Percentiles rank a stretch among this genome's conserved stretches.
phyloP scores from a whole-genome alignment of 768 basidiomycete genomes.

The Mycena filopes region DNA sequence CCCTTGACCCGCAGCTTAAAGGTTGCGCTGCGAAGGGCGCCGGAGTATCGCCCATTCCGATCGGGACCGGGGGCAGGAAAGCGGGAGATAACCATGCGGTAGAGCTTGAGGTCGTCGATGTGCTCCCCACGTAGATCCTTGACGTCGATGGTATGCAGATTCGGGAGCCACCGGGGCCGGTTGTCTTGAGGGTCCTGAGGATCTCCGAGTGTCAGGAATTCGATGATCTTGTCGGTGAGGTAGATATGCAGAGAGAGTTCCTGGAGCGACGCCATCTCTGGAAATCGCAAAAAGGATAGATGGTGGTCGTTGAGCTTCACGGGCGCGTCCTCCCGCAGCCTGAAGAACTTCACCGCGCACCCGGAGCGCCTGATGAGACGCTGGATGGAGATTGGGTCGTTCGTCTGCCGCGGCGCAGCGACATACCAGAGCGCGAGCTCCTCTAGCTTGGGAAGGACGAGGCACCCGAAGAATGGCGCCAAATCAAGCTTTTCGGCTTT shows the following conservation, averaged over 20 bases:
- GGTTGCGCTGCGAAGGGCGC: constrained; percentile 12
- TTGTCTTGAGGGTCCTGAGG: neutral
- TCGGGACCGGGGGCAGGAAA: constrained; percentile 8
- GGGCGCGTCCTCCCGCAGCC: constrained; percentile 13
- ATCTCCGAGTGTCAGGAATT: constrained; percentile 26
- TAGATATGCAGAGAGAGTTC: constrained; percentile 30
- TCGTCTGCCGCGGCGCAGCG: constrained; percentile 9
- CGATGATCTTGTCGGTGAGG: constrained; percentile 17
- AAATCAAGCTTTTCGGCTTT: constrained; percentile 21
- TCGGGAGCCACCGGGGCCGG: constrained; percentile 17
- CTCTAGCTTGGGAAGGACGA: constrained; percentile 22
- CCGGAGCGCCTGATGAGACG: constrained; percentile 15
- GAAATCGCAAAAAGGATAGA: constrained; percentile 15
- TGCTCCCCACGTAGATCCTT: constrained; percentile 18
- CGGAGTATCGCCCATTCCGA: constrained; percentile 1
- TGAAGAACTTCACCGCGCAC: constrained; percentile 24
- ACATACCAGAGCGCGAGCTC: constrained; percentile 23
- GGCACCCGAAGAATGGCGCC: constrained; percentile 11
- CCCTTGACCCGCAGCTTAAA: constrained; percentile 28
- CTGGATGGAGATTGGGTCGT: constrained; percentile 20
- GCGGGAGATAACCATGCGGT: constrained; percentile 31
- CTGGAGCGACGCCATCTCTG: constrained; percentile 20
- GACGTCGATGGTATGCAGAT: constrained; percentile 21
- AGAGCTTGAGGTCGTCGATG: constrained; percentile 28
- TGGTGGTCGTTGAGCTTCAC: neutral